A percentile compares a stretch with the other conserved stretches of the same genome.
Evolutionary conservation across 495 filamentous ascomycete genomes (phyloP).

Genomic region (Aspergillus panamensis): DNA sequence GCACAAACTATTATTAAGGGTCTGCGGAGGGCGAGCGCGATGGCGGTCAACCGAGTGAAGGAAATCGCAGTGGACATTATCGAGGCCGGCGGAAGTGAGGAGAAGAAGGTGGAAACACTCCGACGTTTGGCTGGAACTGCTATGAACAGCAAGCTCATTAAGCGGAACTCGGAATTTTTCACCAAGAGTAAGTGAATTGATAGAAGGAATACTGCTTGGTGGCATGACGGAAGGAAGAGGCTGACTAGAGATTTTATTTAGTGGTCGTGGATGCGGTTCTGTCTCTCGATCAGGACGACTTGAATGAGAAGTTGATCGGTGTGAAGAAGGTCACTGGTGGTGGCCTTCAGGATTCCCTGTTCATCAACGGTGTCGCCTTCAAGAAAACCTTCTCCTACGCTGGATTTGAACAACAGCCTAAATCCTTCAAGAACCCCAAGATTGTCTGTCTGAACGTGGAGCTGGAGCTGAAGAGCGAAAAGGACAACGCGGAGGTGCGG

Average conservation of each 20-base stretch:
- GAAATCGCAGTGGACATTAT: constrained; percentile 88
- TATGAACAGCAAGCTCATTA: constrained; percentile 99
- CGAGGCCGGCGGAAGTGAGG: constrained; percentile 52
- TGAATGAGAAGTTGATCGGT: constrained; percentile 97
- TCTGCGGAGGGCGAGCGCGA: constrained; percentile 76
- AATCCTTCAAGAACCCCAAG: constrained; percentile 87
- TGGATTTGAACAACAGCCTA: constrained; percentile 98
- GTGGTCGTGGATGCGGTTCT: constrained; percentile 98
- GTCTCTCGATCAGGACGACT: constrained; percentile 93
- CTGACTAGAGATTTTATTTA: constrained; percentile 32
- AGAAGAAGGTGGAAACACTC: constrained; percentile 85
- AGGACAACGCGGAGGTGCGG: constrained; percentile 97
- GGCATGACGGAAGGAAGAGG: constrained; percentile 6
- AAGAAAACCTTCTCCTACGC: constrained; percentile 99
- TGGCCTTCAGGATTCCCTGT: constrained; percentile 93
- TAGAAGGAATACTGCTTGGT: background rate
- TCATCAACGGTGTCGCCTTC: constrained; percentile 97
- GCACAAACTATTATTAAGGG: constrained; percentile 97
- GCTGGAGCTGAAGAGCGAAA: constrained; percentile 95
- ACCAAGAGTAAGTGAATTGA: constrained; percentile 76
- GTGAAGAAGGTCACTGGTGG: constrained; percentile 97
- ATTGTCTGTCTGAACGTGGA: constrained; percentile 97
- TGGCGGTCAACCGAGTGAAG: constrained; percentile 98
- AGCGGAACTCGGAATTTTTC: constrained; percentile 94
- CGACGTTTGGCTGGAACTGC: constrained; percentile 89